Evolutionary conservation across 345 rosid genomes (phyloP).

Genomic region (Pseudoturritis turrita): DNA sequence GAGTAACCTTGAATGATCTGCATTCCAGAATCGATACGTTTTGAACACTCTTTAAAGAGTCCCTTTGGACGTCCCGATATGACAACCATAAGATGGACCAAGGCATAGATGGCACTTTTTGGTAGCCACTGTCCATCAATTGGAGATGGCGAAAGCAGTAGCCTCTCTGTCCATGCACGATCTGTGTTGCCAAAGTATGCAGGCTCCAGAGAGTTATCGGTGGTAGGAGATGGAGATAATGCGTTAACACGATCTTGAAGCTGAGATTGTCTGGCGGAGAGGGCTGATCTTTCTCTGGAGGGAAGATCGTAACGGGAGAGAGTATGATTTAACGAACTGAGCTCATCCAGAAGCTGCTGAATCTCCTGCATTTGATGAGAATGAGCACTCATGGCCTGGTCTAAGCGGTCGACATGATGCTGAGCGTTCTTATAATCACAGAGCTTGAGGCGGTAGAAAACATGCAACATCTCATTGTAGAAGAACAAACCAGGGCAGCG

Average conservation of each 20-base stretch:
- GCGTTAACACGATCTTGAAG: conserved; percentile 51
- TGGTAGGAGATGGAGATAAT: conserved; percentile 30
- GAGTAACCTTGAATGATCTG: conserved; percentile 61
- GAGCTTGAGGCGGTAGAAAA: conserved; percentile 74
- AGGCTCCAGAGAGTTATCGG: conserved; percentile 49
- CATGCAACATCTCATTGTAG: conserved; percentile 87
- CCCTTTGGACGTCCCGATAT: conserved; percentile 94
- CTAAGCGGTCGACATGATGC: conserved; percentile 81
- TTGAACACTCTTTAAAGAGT: conserved; percentile 82
- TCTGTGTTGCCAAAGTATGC: conserved; percentile 56
- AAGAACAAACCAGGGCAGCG: conserved; percentile 74
- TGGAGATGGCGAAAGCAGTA: conserved; percentile 81
- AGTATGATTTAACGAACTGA: conserved; percentile 60
- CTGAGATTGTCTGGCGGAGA: conserved; percentile 46
- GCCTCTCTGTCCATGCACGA: conserved; percentile 58
- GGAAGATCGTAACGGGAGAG: conserved; percentile 62
- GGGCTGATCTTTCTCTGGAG: conserved; percentile 56
- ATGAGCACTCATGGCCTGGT: conserved; percentile 84
- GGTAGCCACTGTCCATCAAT: conserved; percentile 97
- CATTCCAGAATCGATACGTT: conserved; percentile 87
- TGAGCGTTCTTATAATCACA: conserved; percentile 91
- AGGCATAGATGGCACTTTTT: conserved; percentile 78
- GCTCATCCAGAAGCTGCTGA: conserved; percentile 55
- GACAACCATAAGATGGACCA: conserved; percentile 89
- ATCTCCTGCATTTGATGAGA: conserved; percentile 43